Conservation (phyloP, 108 stramenopile genomes). For the Skeletonema grethae region DNA sequence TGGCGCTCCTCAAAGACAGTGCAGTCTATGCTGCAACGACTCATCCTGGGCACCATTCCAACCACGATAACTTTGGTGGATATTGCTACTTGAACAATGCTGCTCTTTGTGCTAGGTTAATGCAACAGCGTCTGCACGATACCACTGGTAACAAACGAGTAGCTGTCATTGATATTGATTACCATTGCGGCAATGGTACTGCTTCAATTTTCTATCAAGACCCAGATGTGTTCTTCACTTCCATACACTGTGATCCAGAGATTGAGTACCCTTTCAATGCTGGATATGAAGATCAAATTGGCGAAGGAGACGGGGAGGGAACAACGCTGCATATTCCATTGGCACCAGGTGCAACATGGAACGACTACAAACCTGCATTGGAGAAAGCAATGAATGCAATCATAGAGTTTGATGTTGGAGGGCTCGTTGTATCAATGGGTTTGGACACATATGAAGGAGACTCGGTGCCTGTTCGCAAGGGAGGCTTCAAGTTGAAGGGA, state of each 20-base stretch:
- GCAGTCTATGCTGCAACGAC: conserved; percentile 72
- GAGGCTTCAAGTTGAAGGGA: conserved; percentile 65
- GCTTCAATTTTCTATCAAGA: conserved; percentile 77
- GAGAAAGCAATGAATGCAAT: conserved; percentile 53
- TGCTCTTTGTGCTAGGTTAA: conserved; percentile 55
- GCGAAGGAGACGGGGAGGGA: conserved; percentile 53
- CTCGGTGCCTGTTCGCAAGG: conserved; percentile 64
- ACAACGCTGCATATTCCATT: conserved; percentile 70
- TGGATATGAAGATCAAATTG: conserved; percentile 78
- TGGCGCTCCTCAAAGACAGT: conserved; percentile 17
- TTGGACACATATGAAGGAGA: conserved; percentile 78
- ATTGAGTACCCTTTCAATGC: conserved; percentile 84
- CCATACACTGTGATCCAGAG: conserved; percentile 80
- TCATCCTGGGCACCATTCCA: conserved; percentile 85
- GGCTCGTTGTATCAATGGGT: conserved; percentile 73
- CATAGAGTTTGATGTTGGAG: conserved; percentile 53
- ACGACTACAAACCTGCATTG: conserved; percentile 55
- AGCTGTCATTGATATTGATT: conserved; percentile 64
- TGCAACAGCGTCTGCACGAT: conserved; percentile 44
- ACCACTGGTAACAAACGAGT: conserved; percentile 35
- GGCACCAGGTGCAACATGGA: conserved; percentile 67
- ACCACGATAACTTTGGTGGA: conserved; percentile 76
- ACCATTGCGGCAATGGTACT: conserved; percentile 83
- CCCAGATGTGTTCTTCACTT: conserved; percentile 62
- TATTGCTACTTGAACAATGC: conserved; percentile 86